Percentiles rank a stretch among this genome's conserved stretches.
Evolutionary conservation across 139 green algal species (phyloP).

Genomic region (Closterium sp.): DNA sequence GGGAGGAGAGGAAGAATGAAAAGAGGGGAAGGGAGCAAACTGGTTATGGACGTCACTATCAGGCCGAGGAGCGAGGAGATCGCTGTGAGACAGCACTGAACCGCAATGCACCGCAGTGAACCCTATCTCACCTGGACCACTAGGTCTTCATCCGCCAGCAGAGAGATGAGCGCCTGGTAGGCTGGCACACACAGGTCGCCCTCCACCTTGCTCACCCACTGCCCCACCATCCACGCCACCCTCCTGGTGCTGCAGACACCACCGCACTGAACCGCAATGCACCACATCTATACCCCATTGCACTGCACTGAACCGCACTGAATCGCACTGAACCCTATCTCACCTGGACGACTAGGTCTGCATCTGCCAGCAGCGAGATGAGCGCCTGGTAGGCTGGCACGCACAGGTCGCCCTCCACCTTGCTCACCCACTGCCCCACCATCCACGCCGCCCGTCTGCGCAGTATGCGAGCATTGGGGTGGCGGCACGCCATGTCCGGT

Average conservation of each 20-base stretch:
- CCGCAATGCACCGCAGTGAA: neutral
- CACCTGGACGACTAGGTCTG: constrained; percentile 40
- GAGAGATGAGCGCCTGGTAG: constrained; percentile 27
- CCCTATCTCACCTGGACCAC: constrained; percentile 31
- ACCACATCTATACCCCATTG: neutral
- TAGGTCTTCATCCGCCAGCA: constrained; percentile 33
- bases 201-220: constrained; percentile 44
- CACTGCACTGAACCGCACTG: neutral
- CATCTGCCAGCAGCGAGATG: constrained; percentile 30
- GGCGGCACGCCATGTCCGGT: constrained; percentile 28
- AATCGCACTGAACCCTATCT: neutral
- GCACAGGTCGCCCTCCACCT: constrained; percentile 40
- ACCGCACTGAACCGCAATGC: neutral
- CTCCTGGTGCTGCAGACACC: neutral
- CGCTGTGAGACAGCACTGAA: neutral
- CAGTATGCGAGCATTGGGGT: constrained; percentile 37
- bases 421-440: constrained; percentile 38
- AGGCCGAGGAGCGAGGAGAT: neutral
- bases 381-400: constrained; percentile 31
- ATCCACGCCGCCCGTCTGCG: constrained; percentile 42
- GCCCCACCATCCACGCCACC: constrained; percentile 40
- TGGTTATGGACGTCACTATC: neutral
- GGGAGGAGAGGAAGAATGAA: neutral
- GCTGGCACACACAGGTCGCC: constrained; percentile 27
- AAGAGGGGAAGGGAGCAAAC: neutral